Evolutionary conservation across 768 basidiomycete species (phyloP).

Genomic region (Cystofilobasidium capitatum): DNA sequence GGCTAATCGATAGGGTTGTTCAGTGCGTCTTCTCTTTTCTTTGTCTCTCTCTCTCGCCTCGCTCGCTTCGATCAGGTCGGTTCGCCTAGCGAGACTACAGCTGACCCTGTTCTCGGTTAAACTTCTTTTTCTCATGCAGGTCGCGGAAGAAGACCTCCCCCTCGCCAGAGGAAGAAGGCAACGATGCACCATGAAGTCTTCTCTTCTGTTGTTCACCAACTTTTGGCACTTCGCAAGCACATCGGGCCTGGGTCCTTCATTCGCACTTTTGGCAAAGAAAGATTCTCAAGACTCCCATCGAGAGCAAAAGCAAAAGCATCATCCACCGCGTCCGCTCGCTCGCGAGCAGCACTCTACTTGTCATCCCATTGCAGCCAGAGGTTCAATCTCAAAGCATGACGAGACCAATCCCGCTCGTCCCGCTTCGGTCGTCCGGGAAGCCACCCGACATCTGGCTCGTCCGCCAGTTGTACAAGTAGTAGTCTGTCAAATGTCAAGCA

Average conservation of each 20-base stretch:
- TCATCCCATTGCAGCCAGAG: background rate
- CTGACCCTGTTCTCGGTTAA: background rate
- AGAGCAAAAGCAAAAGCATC: no score
- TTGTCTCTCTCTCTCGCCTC: background rate
- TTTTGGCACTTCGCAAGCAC: no score
- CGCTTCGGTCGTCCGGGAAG: slow-evolving; percentile 39
- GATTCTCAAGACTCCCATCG: no score
- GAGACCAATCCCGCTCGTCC: slow-evolving; percentile 51
- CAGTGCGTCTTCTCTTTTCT: slow-evolving; percentile 39
- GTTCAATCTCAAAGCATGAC: slow-evolving; percentile 59
- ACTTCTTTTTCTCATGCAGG: background rate
- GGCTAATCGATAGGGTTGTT: slow-evolving; percentile 84
- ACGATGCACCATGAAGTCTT: no score
- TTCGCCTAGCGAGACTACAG: no score
- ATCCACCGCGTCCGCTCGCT: no score
- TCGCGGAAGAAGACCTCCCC: no score
- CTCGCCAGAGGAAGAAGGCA: no score
- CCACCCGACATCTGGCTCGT: slow-evolving; percentile 67
- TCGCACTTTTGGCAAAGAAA: no score
- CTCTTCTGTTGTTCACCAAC: no score
- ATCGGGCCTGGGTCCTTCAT: no score
- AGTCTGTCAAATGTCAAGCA: slow-evolving; percentile 48
- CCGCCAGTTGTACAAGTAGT: slow-evolving; percentile 73
- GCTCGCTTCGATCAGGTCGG: no score
- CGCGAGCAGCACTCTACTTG: background rate